Conservation (phyloP, 805 yeast species). For the Wickerhamomyces bovis region DNA sequence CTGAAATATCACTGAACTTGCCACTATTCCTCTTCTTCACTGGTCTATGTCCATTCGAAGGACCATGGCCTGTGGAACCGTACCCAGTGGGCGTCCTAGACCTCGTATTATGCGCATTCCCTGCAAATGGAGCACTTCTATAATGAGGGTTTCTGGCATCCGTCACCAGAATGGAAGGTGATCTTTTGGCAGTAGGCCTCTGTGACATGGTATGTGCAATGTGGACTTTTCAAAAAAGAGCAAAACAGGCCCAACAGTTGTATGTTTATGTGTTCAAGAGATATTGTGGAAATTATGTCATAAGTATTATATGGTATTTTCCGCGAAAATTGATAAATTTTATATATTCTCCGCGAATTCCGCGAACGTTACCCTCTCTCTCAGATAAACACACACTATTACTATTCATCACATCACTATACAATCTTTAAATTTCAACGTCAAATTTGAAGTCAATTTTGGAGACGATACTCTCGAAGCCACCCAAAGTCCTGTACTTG, state of each 20-base stretch:
- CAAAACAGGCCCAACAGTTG: neutral
- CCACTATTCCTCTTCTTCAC: constrained; percentile 20
- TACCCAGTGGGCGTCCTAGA: neutral
- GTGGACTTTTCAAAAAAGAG: neutral
- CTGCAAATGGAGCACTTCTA: constrained; percentile 73
- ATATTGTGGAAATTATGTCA: neutral
- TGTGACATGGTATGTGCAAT: constrained; percentile 16
- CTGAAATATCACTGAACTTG: constrained; percentile 71
- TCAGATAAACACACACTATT: too few species aligned
- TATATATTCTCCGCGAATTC: too few species aligned
- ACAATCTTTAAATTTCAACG: constrained; percentile 23
- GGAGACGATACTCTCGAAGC: constrained; percentile 45
- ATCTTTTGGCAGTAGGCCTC: constrained; percentile 70
- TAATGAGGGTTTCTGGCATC: constrained; percentile 65
- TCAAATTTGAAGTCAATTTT: constrained; percentile 36
- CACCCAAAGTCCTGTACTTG: constrained; percentile 53
- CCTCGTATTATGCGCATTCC: constrained; percentile 34
- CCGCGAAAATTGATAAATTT: too few species aligned
- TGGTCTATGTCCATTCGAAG: neutral
- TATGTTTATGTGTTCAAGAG: too few species aligned
- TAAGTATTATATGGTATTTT: too few species aligned
- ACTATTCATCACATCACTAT: neutral
- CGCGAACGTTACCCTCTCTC: neutral
- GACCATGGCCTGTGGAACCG: neutral
- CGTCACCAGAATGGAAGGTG: constrained; percentile 91